Evolutionary conservation across 2,329 filamentous ascomycete genomes (phyloP).

Genomic region (Fusarium torulosum): DNA sequence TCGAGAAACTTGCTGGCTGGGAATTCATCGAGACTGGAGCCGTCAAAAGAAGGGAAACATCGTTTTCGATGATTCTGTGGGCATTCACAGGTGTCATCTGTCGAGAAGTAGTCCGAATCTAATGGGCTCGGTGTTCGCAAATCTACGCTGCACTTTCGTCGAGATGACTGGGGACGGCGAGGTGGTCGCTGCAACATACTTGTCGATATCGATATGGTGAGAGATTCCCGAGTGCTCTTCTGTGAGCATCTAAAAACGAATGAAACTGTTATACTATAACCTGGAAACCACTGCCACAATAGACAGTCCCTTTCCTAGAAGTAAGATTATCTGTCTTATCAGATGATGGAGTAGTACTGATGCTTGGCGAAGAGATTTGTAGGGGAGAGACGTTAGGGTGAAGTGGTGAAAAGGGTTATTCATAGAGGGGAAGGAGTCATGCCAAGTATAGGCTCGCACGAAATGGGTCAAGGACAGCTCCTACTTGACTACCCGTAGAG

Average conservation of each 20-base stretch:
- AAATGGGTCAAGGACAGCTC: background rate
- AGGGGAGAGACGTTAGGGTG: slow-evolving; percentile 38
- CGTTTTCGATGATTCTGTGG: slow-evolving; percentile 11
- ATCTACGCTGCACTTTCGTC: slow-evolving; percentile 9
- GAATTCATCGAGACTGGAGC: slow-evolving; percentile 27
- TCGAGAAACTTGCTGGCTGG: slow-evolving; percentile 1
- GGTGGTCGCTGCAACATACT: slow-evolving; percentile 31
- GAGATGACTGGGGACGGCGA: slow-evolving; percentile 21
- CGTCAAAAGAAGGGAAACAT: slow-evolving; percentile 34
- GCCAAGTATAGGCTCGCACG: slow-evolving; percentile 3
- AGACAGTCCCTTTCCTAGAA: slow-evolving; percentile 11
- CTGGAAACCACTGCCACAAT: slow-evolving; percentile 27
- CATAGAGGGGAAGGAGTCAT: slow-evolving; percentile 42
- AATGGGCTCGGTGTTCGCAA: slow-evolving; percentile 33
- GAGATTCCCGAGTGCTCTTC: background rate
- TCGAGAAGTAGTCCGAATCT: slow-evolving; percentile 51
- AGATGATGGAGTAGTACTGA: slow-evolving; percentile 35
- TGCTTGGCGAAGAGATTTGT: slow-evolving; percentile 40
- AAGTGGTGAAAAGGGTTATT: slow-evolving; percentile 17
- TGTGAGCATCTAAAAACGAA: slow-evolving; percentile 36
- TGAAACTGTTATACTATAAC: slow-evolving; percentile 32
- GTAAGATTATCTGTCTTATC: slow-evolving; percentile 14
- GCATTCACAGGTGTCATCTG: slow-evolving; percentile 35
- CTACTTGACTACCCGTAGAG: slow-evolving; percentile 8
- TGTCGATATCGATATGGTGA: background rate